Evolutionary conservation across 2,329 filamentous ascomycete species (phyloP), one percentile per base, ranked within the genome.

Genomic region (Aspergillus pseudoglaucus): DNA sequence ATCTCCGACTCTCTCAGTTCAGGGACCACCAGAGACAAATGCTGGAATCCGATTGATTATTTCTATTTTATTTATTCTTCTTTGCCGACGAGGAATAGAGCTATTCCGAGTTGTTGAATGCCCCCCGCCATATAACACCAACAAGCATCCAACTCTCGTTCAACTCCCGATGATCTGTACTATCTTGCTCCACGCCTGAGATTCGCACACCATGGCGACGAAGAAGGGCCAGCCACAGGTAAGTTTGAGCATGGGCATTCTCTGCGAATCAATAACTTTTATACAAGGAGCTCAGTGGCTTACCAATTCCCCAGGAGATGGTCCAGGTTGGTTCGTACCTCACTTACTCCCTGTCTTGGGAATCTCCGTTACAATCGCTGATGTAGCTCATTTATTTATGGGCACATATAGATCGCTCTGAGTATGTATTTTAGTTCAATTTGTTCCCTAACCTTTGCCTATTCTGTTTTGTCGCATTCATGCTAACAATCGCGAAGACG

Each of bases 301-400:
- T 32, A 60, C 47, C 23, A 44, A 42, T 46, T 44, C 22, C 6
- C n/a, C 47, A 97, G 89, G 93, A 98, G 80, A 98, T 98, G 93
- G 88, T 96, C 60, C 91, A 98, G 86, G 90, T 98, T 77, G 91
- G 93, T 97, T 85, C 79, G 84, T 86, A 61, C 61, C 59, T 63
- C 63, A 55, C 49, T 51, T 49, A 48, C 43, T 53, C 50, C 35
- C 25, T 46, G 15, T 53, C 46, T 40, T 41, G 41, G 43, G 37
- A 39, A 18, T 32, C 44, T 45, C 43, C 42, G 45, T 43, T 50
- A 32, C 44, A 50, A 51, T 52, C 42, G 51, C 58, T 63, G 49
- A 64, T 55, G 52, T 42, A 43, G 27, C 45, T 42, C 38, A 55
- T 52, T 50, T 48, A 18, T 39, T 22, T 12, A 39, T 39, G 17